Conservation (phyloP, 169 alveolate species). For the Babesia gibsoni region DNA sequence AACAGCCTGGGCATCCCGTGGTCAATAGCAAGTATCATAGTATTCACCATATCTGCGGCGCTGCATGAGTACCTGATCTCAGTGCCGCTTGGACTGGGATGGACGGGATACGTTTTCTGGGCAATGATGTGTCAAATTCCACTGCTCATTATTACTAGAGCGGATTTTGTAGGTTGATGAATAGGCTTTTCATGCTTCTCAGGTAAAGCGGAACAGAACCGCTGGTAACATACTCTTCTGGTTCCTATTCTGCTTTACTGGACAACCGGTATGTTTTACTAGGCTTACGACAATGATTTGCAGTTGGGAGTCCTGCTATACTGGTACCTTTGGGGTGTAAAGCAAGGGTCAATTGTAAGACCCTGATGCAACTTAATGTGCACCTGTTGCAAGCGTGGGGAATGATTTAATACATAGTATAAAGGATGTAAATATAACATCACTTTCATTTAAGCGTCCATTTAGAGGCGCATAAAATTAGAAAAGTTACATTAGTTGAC, state of each 20-base stretch:
- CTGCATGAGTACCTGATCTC: constrained; percentile 85
- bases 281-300: too few species aligned
- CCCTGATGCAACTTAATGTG: background rate
- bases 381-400: constrained; percentile 23
- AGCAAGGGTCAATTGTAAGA: constrained; percentile 58
- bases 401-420: too few species aligned
- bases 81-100: constrained; percentile 87
- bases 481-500: too few species aligned
- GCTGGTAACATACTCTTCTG: constrained; percentile 89
- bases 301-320: constrained; percentile 64
- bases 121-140: constrained; percentile 75
- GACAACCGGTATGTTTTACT: constrained; percentile 86
- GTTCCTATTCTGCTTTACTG: constrained; percentile 90
- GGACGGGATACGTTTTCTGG: constrained; percentile 87
- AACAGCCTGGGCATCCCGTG: constrained; percentile 78
- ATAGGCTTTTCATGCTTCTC: constrained; percentile 5
- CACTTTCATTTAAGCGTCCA: too few species aligned
- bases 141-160: constrained; percentile 67
- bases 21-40: constrained; percentile 70
- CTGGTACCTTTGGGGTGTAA: constrained; percentile 73
- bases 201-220: constrained; percentile 77
- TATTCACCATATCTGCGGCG: constrained; percentile 84
- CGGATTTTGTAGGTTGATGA: constrained; percentile 50
- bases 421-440: too few species aligned
- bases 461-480: too few species aligned